Percentiles rank a stretch among this genome's conserved stretches.
Evolutionary conservation across 257 asterid genomes (phyloP).

Genomic region (Ilex asprella): DNA sequence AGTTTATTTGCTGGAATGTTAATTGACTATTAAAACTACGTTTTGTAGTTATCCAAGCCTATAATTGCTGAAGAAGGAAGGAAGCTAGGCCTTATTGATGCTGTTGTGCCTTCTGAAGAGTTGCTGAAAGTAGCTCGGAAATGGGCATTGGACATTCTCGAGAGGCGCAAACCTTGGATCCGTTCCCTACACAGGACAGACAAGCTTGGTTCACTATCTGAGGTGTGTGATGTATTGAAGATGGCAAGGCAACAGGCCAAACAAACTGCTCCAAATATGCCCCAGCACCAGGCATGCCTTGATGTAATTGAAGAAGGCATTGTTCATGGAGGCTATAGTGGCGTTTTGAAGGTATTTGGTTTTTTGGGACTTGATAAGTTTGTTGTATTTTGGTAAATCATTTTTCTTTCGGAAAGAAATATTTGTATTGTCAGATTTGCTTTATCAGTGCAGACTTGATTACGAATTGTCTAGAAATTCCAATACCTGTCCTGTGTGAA

Average conservation of each 20-base stretch:
- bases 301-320: constrained; percentile 88
- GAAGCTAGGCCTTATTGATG: constrained; percentile 84
- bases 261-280: constrained; percentile 61
- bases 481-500: not conserved
- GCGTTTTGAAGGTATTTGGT: constrained; percentile 65
- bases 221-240: constrained; percentile 48
- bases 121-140: constrained; percentile 61
- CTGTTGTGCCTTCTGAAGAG: constrained; percentile 62
- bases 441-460: no score
- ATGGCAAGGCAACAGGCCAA: constrained; percentile 68
- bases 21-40: constrained; percentile 4
- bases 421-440: not conserved
- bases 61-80: constrained; percentile 82
- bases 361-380: constrained; percentile 14
- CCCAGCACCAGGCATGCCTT: constrained; percentile 90
- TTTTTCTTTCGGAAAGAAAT: not conserved
- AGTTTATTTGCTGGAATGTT: constrained; percentile 1
- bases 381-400: not conserved
- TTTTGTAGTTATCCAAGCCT: constrained; percentile 69
- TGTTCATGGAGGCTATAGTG: constrained; percentile 84
- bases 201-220: constrained; percentile 72
- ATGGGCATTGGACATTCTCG: constrained; percentile 87
- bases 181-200: constrained; percentile 82
- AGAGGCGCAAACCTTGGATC: constrained; percentile 70
- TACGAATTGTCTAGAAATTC: not conserved